Evolutionary conservation across 768 basidiomycete genomes (phyloP).

Genomic region (Paxillus ammoniavirescens): DNA sequence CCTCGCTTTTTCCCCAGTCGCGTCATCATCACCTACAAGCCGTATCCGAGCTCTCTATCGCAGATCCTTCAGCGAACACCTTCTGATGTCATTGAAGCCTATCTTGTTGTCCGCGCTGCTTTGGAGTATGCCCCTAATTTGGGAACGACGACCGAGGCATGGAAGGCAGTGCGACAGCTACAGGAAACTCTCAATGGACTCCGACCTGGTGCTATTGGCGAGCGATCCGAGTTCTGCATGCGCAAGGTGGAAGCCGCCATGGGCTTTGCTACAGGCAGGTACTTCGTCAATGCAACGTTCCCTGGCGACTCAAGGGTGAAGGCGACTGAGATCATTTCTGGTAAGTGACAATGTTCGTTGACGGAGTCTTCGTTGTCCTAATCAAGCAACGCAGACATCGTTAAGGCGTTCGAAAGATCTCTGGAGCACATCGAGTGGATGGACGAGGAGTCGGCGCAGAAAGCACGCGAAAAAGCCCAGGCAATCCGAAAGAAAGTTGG

Average conservation of each 20-base stretch:
- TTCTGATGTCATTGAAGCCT: slow-evolving; percentile 77
- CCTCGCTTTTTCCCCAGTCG: slow-evolving; percentile 72
- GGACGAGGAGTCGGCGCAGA: slow-evolving; percentile 77
- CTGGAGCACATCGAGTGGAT: slow-evolving; percentile 84
- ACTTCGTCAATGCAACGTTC: slow-evolving; percentile 86
- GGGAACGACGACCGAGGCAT: slow-evolving; percentile 72
- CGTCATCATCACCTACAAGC: slow-evolving; percentile 81
- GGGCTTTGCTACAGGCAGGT: slow-evolving; percentile 88
- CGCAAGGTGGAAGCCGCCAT: slow-evolving; percentile 65
- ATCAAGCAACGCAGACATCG: slow-evolving; percentile 54
- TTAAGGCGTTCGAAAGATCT: slow-evolving; percentile 79
- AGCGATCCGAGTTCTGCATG: slow-evolving; percentile 84
- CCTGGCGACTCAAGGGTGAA: slow-evolving; percentile 74
- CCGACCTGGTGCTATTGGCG: slow-evolving; percentile 81
- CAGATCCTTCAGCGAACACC: slow-evolving; percentile 66
- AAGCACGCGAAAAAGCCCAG: slow-evolving; percentile 79
- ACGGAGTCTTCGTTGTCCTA: neutral
- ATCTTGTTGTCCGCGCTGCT: slow-evolving; percentile 79
- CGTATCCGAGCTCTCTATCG: slow-evolving; percentile 67
- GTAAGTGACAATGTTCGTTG: slow-evolving; percentile 35
- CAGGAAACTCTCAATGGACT: slow-evolving; percentile 76
- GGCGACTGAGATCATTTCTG: slow-evolving; percentile 79
- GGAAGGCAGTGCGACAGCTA: slow-evolving; percentile 71
- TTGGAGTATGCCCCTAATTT: slow-evolving; percentile 67
- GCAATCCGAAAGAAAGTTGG: slow-evolving; percentile 79